Conservation (phyloP, 1,139 yeast genomes). For the Pichia sp. region DNA sequence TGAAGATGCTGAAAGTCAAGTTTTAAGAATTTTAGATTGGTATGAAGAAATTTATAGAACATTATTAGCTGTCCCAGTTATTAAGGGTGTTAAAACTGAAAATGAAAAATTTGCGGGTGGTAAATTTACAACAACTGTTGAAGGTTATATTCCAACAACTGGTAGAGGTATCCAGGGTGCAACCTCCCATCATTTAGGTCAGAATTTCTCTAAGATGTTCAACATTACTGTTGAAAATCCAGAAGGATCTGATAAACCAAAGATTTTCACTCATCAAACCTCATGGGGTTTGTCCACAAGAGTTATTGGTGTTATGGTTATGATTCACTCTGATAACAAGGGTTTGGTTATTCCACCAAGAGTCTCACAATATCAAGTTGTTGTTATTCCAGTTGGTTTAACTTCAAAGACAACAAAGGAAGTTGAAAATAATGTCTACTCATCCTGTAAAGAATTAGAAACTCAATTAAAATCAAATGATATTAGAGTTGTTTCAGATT, state of each 20-base stretch:
- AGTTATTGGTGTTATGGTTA: slow-evolving; percentile 97
- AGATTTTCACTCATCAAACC: slow-evolving; percentile 87
- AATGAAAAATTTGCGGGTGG: slow-evolving; percentile 99
- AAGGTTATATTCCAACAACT: slow-evolving; percentile 95
- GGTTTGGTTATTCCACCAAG: slow-evolving; percentile 98
- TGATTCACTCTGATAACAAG: slow-evolving; percentile 98
- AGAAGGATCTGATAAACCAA: slow-evolving; percentile 78
- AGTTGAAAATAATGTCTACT: slow-evolving; percentile 59
- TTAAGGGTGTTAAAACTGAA: slow-evolving; percentile 91
- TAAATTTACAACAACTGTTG: slow-evolving; percentile 88
- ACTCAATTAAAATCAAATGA: slow-evolving; percentile 47
- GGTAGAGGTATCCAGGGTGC: slow-evolving; percentile 99
- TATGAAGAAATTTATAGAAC: slow-evolving; percentile 84
- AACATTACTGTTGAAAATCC: slow-evolving; percentile 94
- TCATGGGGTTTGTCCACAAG: slow-evolving; percentile 99
- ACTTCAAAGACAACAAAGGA: slow-evolving; percentile 81
- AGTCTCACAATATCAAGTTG: slow-evolving; percentile 88
- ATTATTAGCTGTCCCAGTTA: slow-evolving; percentile 92
- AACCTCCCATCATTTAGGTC: slow-evolving; percentile 96
- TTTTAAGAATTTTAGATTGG: slow-evolving; percentile 75
- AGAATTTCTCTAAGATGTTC: slow-evolving; percentile 98
- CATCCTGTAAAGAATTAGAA: slow-evolving; percentile 67
- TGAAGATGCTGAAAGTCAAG: slow-evolving; percentile 79
- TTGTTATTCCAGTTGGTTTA: slow-evolving; percentile 90
- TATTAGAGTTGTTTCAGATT: slow-evolving; percentile 76